phyloP scores from a whole-genome alignment of 345 rosid species.

The Boechera stricta region DNA sequence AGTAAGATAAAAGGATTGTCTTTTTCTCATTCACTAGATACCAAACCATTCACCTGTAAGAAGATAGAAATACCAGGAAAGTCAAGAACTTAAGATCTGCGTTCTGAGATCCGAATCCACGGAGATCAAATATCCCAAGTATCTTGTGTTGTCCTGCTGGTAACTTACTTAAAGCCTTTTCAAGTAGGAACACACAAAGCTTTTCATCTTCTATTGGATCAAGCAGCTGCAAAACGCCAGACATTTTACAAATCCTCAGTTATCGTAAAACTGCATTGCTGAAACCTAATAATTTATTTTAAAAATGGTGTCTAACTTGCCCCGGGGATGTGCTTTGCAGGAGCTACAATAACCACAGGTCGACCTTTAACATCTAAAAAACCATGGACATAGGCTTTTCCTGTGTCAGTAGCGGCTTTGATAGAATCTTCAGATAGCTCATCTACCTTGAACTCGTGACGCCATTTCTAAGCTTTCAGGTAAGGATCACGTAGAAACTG shows the following conservation, averaged over 20 bases:
- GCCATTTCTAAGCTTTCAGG: conserved; percentile 71
- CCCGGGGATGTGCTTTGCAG: conserved; percentile 77
- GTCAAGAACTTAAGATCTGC: conserved; percentile 78
- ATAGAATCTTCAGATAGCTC: conserved; percentile 73
- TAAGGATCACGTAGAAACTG: conserved; percentile 24
- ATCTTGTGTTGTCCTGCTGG: conserved; percentile 73
- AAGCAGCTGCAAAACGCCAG: conserved; percentile 56
- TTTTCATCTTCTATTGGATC: conserved; percentile 75
- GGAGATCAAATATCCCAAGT: conserved; percentile 80
- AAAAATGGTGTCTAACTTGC: conserved; percentile 53
- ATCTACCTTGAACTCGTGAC: conserved; percentile 70
- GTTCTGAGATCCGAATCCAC: conserved; percentile 67
- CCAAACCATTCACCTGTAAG: conserved; percentile 22
- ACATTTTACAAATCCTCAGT: conserved; percentile 1
- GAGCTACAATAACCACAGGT: conserved; percentile 86
- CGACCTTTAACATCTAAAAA: conserved; percentile 64
- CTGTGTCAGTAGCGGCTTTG: conserved; percentile 62
- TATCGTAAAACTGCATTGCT: conserved; percentile 6
- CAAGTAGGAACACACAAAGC: conserved; percentile 72
- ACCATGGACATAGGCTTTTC: conserved; percentile 80
- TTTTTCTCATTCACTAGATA: background rate
- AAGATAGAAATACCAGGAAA: conserved; percentile 63
- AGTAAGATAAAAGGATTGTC: conserved; percentile 2
- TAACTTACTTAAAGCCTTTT: conserved; percentile 80
- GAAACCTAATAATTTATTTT: background rate